Base-by-base conservation (phyloP, 805 yeast genomes). In the Lachancea nothofagi region DNA sequence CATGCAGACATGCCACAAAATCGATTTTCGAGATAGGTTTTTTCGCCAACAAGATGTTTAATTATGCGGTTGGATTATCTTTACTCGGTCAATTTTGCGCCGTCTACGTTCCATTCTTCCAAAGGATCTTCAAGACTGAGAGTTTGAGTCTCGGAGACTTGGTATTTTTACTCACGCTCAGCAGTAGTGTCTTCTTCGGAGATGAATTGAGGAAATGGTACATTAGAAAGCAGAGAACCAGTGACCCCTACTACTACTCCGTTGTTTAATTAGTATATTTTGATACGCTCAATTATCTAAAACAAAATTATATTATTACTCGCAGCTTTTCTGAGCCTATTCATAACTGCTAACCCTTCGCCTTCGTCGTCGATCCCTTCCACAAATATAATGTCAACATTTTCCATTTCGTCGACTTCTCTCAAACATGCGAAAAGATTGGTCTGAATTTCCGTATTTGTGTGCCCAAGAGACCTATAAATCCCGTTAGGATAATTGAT, bases 311-410 rank as follows among this genome's bases (percentile, higher is more conserved):
- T 58, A 10, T 67, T 67, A 36, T 70, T 74, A 5, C 74, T 63
- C 0, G 97, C 94, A 3, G 97, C 97, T 59, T 89, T 89, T 25
- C 73, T 69, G 23, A 90, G 66, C 50, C 98, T 66, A 59, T 93
- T 93, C 96, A 93, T 90, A 26, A 93, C 82, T 0, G 98, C 98
- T 41, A 89, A 68, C 0, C 98, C 98, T 55, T 88, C 93, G 38
- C 81, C 72, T 1, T 68, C 64, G 47, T 83, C 88, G 20, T 69
- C 75, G 6, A 88, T 75, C 0, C 95, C 95, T 59, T 89, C 97
- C 1, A 89, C 88, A 34, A 93, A 69, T 7, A 93, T 87, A 26
- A 77, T 48, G 44, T 83, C 87, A 2, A 78, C 88, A 2, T 55
- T 53, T 1, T 70, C 74, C 17, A 61, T 47, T 40, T 76, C 82